Evolutionary conservation across 306 rosid genomes (phyloP), one percentile per base, ranked within the genome.

Genomic region (Mucuna pruriens): DNA sequence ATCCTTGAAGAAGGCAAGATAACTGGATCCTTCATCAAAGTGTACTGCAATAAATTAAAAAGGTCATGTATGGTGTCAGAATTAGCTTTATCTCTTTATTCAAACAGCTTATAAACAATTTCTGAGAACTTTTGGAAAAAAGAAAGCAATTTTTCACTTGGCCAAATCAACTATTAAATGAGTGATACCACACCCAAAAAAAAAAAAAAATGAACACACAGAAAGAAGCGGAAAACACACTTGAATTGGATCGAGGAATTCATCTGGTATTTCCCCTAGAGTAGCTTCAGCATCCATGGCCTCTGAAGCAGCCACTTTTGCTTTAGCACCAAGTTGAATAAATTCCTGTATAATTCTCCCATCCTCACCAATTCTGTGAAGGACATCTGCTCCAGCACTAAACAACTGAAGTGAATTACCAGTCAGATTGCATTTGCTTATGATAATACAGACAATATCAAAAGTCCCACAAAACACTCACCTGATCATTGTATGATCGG

Each of bases 221-320:
- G 6, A 57, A 26, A 69, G 11, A 72, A 72, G 34, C 73, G 1
- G 34, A 19, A 54, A 78, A 86, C 85, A 61, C 86, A 94, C 99
- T 78, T 96, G 99, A 85, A 96, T 96, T 71, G 99, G 99, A 84
- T 96, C 99, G 2, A 96, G 99, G 91, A 90, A 96, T 86, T 96
- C 99, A 9, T 96, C 99, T n/a, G 99, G 99, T 84, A 96, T 96
- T 69, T 96, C 99, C 55, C 99, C 99, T 4, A 96, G 90, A 80
- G 83, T 70, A 84, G 97, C 99, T 91, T 96, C 99, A 7, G 94
- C 60, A 51, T 94, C 99, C 97, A 90, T 87, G 74, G 98, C 98
- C 84, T 92, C 98, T 8, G 98, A 86, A 75, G 99, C 99, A 51
- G 99, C 98, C 58, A 90, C 85, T 80, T 90, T 89, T 64, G 98